phyloP scores from a whole-genome alignment of 2,329 filamentous ascomycete species.

The Xylariaceae sp. region DNA sequence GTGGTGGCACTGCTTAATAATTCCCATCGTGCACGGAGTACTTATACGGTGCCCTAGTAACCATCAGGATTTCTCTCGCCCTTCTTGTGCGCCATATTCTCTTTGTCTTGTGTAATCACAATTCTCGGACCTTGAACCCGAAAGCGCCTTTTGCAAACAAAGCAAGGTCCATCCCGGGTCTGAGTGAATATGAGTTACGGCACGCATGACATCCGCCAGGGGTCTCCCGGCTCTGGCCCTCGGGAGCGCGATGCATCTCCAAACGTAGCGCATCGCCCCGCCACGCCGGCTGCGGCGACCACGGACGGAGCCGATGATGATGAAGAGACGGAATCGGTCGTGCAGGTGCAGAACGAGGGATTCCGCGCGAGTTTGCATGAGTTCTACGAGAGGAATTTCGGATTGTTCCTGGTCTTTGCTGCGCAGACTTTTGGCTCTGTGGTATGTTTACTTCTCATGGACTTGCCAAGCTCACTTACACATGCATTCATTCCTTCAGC shows the following conservation, averaged over 20 bases:
- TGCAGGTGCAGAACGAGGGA: neutral
- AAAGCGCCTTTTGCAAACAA: neutral
- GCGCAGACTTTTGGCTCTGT: constrained; percentile 39
- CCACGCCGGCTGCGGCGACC: neutral
- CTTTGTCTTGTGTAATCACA: neutral
- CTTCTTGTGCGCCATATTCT: neutral
- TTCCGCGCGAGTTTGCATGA: constrained; percentile 15
- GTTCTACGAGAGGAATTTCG: constrained; percentile 46
- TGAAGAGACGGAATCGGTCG: neutral
- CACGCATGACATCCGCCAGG: constrained; percentile 3
- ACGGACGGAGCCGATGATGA: constrained; percentile 3
- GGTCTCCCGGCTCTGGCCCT: neutral
- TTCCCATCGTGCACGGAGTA: no score
- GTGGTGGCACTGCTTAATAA: neutral
- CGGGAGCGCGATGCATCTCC: neutral
- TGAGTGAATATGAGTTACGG: constrained; percentile 9
- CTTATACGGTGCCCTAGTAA: neutral
- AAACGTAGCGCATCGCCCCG: constrained; percentile 1
- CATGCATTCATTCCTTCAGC: neutral
- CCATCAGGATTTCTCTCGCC: neutral
- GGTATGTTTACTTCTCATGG: constrained; percentile 24
- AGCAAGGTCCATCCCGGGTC: neutral
- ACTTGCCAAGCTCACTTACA: neutral
- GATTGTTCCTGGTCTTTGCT: constrained; percentile 37
- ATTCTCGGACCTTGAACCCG: neutral